A percentile compares a stretch with the other conserved stretches of the same genome.
Evolutionary conservation across 2,329 filamentous ascomycete species (phyloP).

Genomic region (Colletotrichum spinosum): DNA sequence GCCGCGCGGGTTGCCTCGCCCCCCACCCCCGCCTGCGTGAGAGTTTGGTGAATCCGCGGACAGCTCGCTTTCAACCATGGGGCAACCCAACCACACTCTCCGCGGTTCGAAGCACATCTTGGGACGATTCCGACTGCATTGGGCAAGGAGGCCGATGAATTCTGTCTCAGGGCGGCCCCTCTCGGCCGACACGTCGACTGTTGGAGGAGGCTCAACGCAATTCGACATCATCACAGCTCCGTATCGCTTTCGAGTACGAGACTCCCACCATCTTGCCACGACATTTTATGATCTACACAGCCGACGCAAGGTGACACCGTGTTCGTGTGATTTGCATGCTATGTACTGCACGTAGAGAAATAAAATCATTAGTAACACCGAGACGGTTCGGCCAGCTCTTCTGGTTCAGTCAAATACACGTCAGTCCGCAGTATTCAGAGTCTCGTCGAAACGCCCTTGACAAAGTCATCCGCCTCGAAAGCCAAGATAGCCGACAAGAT

Average conservation of each 20-base stretch:
- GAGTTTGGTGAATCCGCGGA: not conserved
- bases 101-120: conserved; percentile 6
- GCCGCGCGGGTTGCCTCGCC: not conserved
- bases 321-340: conserved; percentile 12
- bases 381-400: too few species aligned
- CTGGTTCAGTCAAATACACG: too few species aligned
- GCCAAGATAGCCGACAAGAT: not conserved
- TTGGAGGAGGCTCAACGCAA: not conserved
- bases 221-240: not conserved
- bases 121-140: conserved; percentile 19
- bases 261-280: not conserved
- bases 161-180: conserved; percentile 3
- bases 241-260: conserved; percentile 2
- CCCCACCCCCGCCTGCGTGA: not conserved
- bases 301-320: conserved; percentile 23
- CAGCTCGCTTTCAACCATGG: not conserved
- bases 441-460: too few species aligned
- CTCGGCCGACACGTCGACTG: conserved; percentile 1
- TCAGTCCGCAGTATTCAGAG: too few species aligned
- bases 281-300: not conserved
- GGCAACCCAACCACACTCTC: conserved; percentile 11
- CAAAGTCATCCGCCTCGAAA: not conserved
- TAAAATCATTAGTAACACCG: too few species aligned
- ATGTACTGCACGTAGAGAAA: too few species aligned
- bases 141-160: conserved; percentile 19